Evolutionary conservation across 495 filamentous ascomycete genomes (phyloP).

Genomic region (Astrothelium subdiscretum): DNA sequence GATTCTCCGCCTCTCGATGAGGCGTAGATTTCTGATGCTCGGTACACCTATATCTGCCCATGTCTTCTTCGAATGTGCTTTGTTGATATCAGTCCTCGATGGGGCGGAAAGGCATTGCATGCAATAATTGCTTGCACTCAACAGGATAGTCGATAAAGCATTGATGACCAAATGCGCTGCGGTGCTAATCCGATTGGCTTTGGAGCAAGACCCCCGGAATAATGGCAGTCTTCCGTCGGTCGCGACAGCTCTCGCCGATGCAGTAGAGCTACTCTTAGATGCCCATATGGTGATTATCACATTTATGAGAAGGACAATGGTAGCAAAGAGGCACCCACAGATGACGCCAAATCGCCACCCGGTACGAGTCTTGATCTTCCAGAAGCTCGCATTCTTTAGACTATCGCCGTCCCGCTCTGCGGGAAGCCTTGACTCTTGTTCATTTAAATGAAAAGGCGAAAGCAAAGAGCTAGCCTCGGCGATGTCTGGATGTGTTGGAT

Average conservation of each 20-base stretch:
- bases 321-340: background rate
- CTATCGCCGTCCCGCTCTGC: background rate
- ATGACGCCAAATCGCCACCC: background rate
- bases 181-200: background rate
- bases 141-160: conserved; percentile 10
- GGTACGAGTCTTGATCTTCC: background rate
- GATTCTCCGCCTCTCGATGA: conserved; percentile 2
- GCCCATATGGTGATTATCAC: background rate
- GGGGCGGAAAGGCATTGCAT: conserved; percentile 17
- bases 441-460: background rate
- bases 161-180: conserved; percentile 12
- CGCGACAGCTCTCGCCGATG: background rate
- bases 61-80: conserved; percentile 13
- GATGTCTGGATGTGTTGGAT: background rate
- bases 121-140: conserved; percentile 12
- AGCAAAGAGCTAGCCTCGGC: background rate
- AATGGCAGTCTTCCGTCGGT: background rate
- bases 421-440: background rate
- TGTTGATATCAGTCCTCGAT: conserved; percentile 13
- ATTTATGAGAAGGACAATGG: background rate
- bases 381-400: background rate
- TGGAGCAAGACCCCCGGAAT: background rate
- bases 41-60: conserved; percentile 16
- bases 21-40: conserved; percentile 9
- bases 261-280: background rate